These are phyloP conservation scores for Citrus medica DNA, from an alignment of 345 rosid species.

Conservation along the genomic window DNA sequence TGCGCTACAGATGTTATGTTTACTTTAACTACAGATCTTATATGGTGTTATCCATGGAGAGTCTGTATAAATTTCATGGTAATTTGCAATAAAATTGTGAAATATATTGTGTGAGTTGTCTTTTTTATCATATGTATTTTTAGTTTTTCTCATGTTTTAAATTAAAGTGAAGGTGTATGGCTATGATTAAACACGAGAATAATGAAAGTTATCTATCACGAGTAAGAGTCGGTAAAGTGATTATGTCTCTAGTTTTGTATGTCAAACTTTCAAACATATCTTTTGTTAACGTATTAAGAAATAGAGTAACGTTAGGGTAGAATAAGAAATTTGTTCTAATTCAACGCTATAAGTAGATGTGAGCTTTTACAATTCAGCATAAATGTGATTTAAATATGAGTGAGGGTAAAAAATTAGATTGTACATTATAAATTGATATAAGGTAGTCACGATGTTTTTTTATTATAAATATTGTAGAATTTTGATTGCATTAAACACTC, in stretches of 20 bases:
- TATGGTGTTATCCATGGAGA: neutral
- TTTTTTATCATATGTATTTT: neutral
- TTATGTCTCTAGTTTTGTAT: neutral
- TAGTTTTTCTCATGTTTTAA: neutral
- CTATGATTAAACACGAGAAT: neutral
- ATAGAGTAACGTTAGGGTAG: too few relatives aligned
- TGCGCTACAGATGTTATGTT: neutral
- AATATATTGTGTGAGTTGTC: neutral
- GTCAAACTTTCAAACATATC: neutral
- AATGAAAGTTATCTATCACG: neutral
- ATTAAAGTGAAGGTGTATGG: neutral
- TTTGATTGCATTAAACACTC: too few relatives aligned
- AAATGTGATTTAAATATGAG: too few relatives aligned
- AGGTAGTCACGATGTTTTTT: too few relatives aligned
- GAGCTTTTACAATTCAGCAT: too few relatives aligned
- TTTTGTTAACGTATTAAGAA: too few relatives aligned
- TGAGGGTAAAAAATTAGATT: too few relatives aligned
- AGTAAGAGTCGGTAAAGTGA: neutral
- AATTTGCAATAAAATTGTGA: conserved; percentile 9
- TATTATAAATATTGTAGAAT: too few relatives aligned
- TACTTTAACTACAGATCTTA: neutral
- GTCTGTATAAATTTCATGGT: neutral
- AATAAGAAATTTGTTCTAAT: too few relatives aligned
- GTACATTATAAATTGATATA: too few relatives aligned
- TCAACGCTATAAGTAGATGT: too few relatives aligned